Evolutionary conservation across 768 basidiomycete species (phyloP).

Genomic region (Suillus weaverae): DNA sequence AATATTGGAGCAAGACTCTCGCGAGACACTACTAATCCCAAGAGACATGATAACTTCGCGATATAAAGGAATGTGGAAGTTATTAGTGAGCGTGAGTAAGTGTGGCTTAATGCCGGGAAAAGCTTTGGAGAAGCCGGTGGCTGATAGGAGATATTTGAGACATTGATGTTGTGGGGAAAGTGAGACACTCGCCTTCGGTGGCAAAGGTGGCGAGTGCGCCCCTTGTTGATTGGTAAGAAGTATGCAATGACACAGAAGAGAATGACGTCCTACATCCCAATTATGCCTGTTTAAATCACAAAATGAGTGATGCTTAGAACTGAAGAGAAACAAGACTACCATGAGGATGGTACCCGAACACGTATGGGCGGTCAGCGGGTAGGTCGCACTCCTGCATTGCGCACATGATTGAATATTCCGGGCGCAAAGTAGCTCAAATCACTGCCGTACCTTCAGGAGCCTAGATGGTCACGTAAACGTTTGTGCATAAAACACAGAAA

Average conservation of each 20-base stretch:
- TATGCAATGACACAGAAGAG: not conserved
- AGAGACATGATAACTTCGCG: constrained; percentile 86
- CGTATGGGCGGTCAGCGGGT: constrained; percentile 88
- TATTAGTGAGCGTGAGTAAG: constrained; percentile 85
- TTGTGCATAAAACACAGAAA: not conserved
- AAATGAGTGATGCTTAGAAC: constrained; percentile 6
- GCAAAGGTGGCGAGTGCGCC: constrained; percentile 95
- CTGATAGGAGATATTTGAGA: constrained; percentile 38
- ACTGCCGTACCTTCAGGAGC: constrained; percentile 47
- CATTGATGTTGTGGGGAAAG: constrained; percentile 1
- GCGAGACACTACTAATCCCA: constrained; percentile 93
- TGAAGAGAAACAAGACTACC: constrained; percentile 38
- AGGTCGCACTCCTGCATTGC: constrained; percentile 71
- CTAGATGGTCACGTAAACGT: constrained; percentile 26
- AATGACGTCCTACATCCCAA: constrained; percentile 78
- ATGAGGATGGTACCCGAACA: constrained; percentile 99
- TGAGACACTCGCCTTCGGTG: constrained; percentile 68
- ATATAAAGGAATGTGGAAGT: constrained; percentile 92
- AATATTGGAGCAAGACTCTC: constrained; percentile 87
- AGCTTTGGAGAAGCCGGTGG: constrained; percentile 83
- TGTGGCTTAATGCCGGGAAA: constrained; percentile 94
- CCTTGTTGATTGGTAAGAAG: constrained; percentile 44
- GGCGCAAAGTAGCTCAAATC: not conserved
- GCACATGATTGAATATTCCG: not conserved
- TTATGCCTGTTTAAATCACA: constrained; percentile 66